A percentile compares a stretch with the other conserved stretches of the same genome.
Conservation (phyloP, 305 asterid species). For the Plantago lanceolata region DNA sequence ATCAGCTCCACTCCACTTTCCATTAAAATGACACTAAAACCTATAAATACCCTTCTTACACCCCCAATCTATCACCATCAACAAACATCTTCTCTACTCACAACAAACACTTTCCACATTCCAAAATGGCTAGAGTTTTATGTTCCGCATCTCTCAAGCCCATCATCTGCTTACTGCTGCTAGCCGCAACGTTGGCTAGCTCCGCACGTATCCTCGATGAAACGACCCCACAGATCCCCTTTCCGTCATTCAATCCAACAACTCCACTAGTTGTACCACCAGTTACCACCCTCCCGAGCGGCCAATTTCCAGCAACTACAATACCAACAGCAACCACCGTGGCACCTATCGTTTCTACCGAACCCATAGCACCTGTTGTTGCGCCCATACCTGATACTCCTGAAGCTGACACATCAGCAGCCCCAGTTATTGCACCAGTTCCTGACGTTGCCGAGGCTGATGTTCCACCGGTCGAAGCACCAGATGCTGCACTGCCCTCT, state of each 20-base stretch:
- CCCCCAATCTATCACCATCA: conserved; percentile 26
- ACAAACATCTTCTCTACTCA: conserved; percentile 4
- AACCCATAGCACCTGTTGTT: conserved; percentile 22
- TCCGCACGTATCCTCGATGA: conserved; percentile 48
- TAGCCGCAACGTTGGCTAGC: conserved; percentile 36
- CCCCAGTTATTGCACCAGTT: conserved; percentile 9
- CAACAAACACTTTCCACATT: conserved; percentile 13
- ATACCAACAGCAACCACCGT: conserved; percentile 19
- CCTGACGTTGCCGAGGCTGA: conserved; percentile 11
- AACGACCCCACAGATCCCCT: conserved; percentile 27
- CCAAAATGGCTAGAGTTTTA: conserved; percentile 39
- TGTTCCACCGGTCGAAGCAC: neutral
- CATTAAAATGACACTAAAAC: neutral
- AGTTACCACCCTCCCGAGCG: conserved; percentile 34
- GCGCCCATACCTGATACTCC: conserved; percentile 21
- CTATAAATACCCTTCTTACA: conserved; percentile 27
- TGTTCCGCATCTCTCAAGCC: conserved; percentile 18
- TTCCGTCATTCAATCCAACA: conserved; percentile 26
- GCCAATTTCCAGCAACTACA: conserved; percentile 38
- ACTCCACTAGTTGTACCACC: conserved; percentile 37
- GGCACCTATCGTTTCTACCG: conserved; percentile 29
- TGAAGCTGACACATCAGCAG: neutral
- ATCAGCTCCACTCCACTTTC: conserved; percentile 40
- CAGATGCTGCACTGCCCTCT: conserved; percentile 5
- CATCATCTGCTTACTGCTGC: conserved; percentile 38